Percentiles rank a stretch among this genome's conserved stretches.
phyloP scores from a whole-genome alignment of 1,139 yeast species.

The Sugiyamaella paludigena region DNA sequence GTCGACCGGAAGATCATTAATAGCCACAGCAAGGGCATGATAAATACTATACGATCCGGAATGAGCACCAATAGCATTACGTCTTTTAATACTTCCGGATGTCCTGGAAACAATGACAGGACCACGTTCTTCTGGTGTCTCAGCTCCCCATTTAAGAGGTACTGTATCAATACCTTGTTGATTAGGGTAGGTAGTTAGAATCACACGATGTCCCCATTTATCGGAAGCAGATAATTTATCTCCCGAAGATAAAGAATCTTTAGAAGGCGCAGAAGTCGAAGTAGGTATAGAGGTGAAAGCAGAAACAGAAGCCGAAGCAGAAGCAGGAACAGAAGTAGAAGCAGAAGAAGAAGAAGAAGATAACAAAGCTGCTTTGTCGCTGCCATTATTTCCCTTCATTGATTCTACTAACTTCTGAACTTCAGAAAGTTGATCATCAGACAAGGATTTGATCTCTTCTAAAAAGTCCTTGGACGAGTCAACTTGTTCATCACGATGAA shows the following conservation, averaged over 20 bases:
- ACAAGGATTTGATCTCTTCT: neutral
- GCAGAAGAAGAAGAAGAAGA: neutral
- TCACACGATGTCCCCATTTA: slow-evolving; percentile 26
- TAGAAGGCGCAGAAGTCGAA: neutral
- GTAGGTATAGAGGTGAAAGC: too few relatives aligned
- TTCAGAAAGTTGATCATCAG: slow-evolving; percentile 2
- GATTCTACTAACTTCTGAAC: slow-evolving; percentile 6
- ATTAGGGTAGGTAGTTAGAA: slow-evolving; percentile 50
- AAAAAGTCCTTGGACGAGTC: too few relatives aligned
- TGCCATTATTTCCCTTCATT: neutral
- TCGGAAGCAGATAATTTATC: neutral
- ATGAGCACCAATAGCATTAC: slow-evolving; percentile 60
- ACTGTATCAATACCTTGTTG: slow-evolving; percentile 50
- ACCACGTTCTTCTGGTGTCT: slow-evolving; percentile 50
- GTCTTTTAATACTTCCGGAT: slow-evolving; percentile 36
- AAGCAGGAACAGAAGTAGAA: neutral
- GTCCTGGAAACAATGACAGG: slow-evolving; percentile 54
- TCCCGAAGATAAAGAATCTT: neutral
- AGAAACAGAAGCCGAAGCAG: neutral
- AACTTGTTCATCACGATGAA: too few relatives aligned
- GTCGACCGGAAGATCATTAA: slow-evolving; percentile 50
- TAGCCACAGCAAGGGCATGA: slow-evolving; percentile 59
- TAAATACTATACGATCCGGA: slow-evolving; percentile 59
- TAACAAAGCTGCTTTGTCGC: too few relatives aligned
- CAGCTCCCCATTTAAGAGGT: slow-evolving; percentile 50